phyloP scores from a whole-genome alignment of 179 eudicot species.

The Monotropa hypopitys region DNA sequence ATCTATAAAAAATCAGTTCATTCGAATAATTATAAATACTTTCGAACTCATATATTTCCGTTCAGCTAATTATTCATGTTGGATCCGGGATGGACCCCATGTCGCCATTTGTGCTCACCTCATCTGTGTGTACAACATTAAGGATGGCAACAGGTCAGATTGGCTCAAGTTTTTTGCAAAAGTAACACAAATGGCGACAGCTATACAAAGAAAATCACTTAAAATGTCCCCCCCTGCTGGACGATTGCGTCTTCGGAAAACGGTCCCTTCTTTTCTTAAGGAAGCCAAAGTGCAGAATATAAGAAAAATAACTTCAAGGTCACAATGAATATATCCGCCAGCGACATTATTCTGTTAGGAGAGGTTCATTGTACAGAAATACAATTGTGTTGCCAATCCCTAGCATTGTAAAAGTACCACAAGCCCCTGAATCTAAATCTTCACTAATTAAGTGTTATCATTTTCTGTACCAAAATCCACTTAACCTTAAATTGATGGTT shows the following conservation, averaged over 20 bases:
- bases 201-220: background rate
- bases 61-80: too few species aligned
- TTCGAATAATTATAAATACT: too few species aligned
- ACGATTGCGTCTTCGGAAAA: constrained; percentile 20
- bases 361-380: background rate
- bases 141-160: background rate
- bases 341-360: background rate
- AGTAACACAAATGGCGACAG: background rate
- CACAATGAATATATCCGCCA: background rate
- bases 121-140: too few species aligned
- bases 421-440: too few species aligned
- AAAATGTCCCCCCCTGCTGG: constrained; percentile 29
- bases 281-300: background rate
- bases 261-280: background rate
- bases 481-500: too few species aligned
- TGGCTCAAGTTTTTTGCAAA: background rate
- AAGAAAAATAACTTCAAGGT: background rate
- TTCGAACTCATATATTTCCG: too few species aligned
- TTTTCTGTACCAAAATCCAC: too few species aligned
- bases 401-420: background rate
- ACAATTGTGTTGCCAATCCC: background rate
- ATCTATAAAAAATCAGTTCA: too few species aligned
- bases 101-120: too few species aligned
- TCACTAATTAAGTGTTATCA: too few species aligned
- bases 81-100: too few species aligned